Base-by-base conservation (phyloP, 768 basidiomycete species). In the Macrolepiota albuminosa region DNA sequence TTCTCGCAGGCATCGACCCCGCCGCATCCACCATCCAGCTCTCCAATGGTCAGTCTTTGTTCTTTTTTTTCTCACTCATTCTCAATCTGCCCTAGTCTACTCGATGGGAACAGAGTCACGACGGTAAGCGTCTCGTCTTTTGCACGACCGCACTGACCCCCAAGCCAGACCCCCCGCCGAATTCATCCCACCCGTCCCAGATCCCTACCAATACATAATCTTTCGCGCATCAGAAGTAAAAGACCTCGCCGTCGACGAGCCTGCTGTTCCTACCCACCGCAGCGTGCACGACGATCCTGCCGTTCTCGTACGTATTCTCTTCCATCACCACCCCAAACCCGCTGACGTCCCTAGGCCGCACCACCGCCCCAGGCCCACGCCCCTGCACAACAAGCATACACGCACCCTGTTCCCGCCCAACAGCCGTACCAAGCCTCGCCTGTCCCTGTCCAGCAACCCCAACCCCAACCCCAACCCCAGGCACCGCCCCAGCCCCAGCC, bases 141-240 rank as follows among this genome's bases (percentile, higher is more conserved):
- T 34, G 11, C 6, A 2, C n/a, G 14, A 2, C 40, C 49, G 11
- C 13, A 34, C 16, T 13, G 52, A 14, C 10, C 29, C 31, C 40
- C 16, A 2, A 1, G 29, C 29, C 67, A 90, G 89, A 64, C 87
- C 89, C 10, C 83, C 85, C 43, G 72, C 81, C 37, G 87, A 93
- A 71, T 95, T 85, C 72, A 91, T 93, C 59, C 88, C 92, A 4
- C 90, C 92, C 0, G 87, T 88, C 47, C 84, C 86, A 69, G 88
- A 89, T 61, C 90, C 91, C 0, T 95, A 93, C 70, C 83, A 89
- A 63, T 93, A 91, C 73, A 93, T 95, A 73, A 90, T 95, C 63
- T 95, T 95, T 75, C 89, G 90, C 55, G 91, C 91, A 7, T 89
- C 89, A 3, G 91, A 94, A 72, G 91, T 93, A 62, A 93, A 93